Conservation (phyloP, 208 protist genomes). For the Trypanosoma lewisi region DNA sequence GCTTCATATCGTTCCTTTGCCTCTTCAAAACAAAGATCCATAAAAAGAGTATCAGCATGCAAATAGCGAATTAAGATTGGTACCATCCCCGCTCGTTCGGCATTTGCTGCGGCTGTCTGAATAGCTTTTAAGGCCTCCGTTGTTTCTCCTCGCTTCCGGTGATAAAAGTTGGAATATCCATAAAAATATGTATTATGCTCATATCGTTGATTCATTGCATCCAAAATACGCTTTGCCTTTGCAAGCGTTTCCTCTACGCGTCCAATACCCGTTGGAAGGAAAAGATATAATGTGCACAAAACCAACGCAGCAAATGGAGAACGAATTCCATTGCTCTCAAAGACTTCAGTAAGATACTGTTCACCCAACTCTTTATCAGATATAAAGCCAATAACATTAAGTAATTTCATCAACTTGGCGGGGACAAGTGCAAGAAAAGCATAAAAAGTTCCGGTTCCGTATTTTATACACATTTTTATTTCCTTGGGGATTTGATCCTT, state of each 20-base stretch:
- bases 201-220: slow-evolving; percentile 80
- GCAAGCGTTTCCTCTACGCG: slow-evolving; percentile 69
- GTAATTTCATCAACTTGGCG: slow-evolving; percentile 86
- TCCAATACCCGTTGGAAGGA: slow-evolving; percentile 85
- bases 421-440: slow-evolving; percentile 87
- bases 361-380: slow-evolving; percentile 90
- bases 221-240: slow-evolving; percentile 75
- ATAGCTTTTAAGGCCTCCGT: slow-evolving; percentile 68
- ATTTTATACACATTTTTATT: slow-evolving; percentile 88
- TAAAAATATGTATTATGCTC: slow-evolving; percentile 90
- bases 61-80: slow-evolving; percentile 88
- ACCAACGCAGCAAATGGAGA: slow-evolving; percentile 81
- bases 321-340: slow-evolving; percentile 87
- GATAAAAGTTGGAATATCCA: slow-evolving; percentile 91
- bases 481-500: slow-evolving; percentile 72
- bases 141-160: slow-evolving; percentile 84
- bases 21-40: slow-evolving; percentile 82
- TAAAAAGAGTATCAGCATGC: slow-evolving; percentile 89
- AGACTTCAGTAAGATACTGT: slow-evolving; percentile 84
- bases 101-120: slow-evolving; percentile 69
- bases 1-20: slow-evolving; percentile 58
- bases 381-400: slow-evolving; percentile 89
- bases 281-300: slow-evolving; percentile 89
- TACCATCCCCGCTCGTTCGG: slow-evolving; percentile 58
- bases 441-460: slow-evolving; percentile 87